Conservation (phyloP, 176 grass and related monocot species). For the Cocos nucifera region DNA sequence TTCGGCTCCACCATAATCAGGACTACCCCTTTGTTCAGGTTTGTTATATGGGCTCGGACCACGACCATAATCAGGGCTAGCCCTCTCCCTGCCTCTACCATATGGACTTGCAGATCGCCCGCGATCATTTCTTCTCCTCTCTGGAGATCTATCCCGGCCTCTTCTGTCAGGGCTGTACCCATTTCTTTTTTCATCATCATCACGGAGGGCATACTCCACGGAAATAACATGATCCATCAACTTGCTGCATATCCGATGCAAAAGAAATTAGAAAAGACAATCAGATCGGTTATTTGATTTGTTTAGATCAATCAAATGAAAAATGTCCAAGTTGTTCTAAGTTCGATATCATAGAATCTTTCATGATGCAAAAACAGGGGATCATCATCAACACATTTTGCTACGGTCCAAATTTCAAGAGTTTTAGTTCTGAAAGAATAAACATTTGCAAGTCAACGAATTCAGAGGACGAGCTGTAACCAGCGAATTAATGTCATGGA, state of each 20-base stretch:
- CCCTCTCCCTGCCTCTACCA: slow-evolving; percentile 22
- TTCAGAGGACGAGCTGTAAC: too few species aligned
- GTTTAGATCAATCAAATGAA: too few species aligned
- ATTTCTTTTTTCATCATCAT: slow-evolving; percentile 68
- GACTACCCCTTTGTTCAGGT: slow-evolving; percentile 37
- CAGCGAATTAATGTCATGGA: too few species aligned
- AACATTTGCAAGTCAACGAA: too few species aligned
- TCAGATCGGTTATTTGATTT: neutral
- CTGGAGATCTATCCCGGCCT: slow-evolving; percentile 60
- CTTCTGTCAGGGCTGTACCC: slow-evolving; percentile 81
- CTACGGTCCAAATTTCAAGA: too few species aligned
- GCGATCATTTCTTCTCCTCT: slow-evolving; percentile 52
- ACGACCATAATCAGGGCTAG: slow-evolving; percentile 27
- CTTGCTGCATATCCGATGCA: slow-evolving; percentile 37
- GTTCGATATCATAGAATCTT: too few species aligned
- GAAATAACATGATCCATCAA: slow-evolving; percentile 91
- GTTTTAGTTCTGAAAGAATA: too few species aligned
- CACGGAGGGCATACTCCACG: slow-evolving; percentile 87
- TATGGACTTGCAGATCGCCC: slow-evolving; percentile 15
- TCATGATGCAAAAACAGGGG: too few species aligned
- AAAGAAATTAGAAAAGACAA: neutral
- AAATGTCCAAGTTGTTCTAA: too few species aligned
- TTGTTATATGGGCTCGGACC: slow-evolving; percentile 41
- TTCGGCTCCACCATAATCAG: slow-evolving; percentile 37
- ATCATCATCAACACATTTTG: too few species aligned